Conservation (phyloP, 2,329 filamentous ascomycete genomes). For the Pseudogymnoascus sp. region DNA sequence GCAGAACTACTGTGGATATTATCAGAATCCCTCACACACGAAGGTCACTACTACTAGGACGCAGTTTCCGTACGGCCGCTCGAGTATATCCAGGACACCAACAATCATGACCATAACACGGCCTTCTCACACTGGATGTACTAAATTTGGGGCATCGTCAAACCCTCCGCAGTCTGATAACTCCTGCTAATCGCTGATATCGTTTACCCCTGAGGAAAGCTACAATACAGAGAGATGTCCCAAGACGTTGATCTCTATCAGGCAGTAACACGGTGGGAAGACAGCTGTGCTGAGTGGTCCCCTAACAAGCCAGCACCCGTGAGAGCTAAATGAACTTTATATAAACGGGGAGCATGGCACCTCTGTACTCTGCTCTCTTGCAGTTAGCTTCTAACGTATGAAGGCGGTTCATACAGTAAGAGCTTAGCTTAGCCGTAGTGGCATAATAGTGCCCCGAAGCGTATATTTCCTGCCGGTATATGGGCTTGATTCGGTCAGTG, state of each 20-base stretch:
- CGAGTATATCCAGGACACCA: not conserved
- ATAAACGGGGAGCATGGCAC: not conserved
- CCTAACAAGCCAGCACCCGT: not conserved
- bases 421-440: not conserved
- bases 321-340: not conserved
- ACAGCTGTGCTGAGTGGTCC: not conserved
- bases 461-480: not conserved
- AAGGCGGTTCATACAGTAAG: no score
- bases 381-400: not conserved
- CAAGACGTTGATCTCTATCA: not conserved
- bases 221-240: not conserved
- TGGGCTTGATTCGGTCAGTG: not conserved
- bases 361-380: not conserved
- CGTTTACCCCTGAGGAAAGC: not conserved
- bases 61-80: not conserved
- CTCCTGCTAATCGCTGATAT: not conserved
- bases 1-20: not conserved
- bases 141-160: not conserved
- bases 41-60: not conserved
- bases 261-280: not conserved
- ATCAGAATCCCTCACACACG: not conserved
- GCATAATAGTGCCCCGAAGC: not conserved
- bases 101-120: not conserved
- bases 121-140: not conserved
- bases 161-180: not conserved